Conservation (phyloP, 1,139 yeast species). For the Pichia sp. region DNA sequence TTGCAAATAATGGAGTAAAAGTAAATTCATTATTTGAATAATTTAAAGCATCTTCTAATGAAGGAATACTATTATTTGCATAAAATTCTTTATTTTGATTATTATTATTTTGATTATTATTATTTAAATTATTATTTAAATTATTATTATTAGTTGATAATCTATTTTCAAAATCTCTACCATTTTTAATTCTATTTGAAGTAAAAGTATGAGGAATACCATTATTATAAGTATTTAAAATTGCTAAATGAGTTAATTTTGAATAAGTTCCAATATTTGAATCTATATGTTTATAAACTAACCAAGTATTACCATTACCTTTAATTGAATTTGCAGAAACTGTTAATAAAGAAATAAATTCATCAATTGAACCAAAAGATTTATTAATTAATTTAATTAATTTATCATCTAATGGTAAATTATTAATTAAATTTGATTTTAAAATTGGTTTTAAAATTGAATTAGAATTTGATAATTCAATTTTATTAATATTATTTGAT, state of each 20-base stretch:
- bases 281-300: slow-evolving; percentile 21
- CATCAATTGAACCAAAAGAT: slow-evolving; percentile 63
- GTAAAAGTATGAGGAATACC: slow-evolving; percentile 57
- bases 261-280: slow-evolving; percentile 17
- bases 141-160: slow-evolving; percentile 5
- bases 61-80: slow-evolving; percentile 19
- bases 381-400: slow-evolving; percentile 31
- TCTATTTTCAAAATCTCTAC: slow-evolving; percentile 23
- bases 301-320: slow-evolving; percentile 74
- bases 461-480: slow-evolving; percentile 25
- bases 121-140: neutral
- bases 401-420: slow-evolving; percentile 32
- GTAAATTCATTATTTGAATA: slow-evolving; percentile 25
- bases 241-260: slow-evolving; percentile 38
- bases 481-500: slow-evolving; percentile 16
- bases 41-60: slow-evolving; percentile 32
- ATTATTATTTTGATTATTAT: neutral
- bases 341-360: slow-evolving; percentile 57
- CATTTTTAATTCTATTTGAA: slow-evolving; percentile 41
- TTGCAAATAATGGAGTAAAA: slow-evolving; percentile 62
- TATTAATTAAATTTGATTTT: slow-evolving; percentile 7
- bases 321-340: slow-evolving; percentile 58
- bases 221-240: slow-evolving; percentile 72
- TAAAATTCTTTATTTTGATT: slow-evolving; percentile 1
- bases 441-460: slow-evolving; percentile 32